These are phyloP conservation scores for Ophiostoma ips DNA, from an alignment of 2,329 filamentous ascomycete species.

Conservation along the genomic window DNA sequence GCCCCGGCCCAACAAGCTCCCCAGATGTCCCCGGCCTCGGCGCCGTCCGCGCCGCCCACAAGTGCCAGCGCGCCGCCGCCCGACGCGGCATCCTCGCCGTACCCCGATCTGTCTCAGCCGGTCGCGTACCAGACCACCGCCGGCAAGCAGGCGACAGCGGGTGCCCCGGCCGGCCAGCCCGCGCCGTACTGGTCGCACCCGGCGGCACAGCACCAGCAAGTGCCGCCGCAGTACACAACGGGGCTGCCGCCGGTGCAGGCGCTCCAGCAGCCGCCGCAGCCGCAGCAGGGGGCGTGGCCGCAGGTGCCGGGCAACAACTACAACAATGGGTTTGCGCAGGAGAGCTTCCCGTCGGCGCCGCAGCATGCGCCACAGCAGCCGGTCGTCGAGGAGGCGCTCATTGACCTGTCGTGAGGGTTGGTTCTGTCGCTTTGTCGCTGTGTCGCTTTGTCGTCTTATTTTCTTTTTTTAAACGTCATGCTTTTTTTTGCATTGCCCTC, in stretches of 20 bases:
- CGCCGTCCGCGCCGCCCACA: neutral
- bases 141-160: neutral
- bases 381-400: conserved; percentile 61
- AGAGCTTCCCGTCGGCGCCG: conserved; percentile 51
- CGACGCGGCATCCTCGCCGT: neutral
- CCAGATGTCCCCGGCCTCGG: neutral
- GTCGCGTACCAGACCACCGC: neutral
- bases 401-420: conserved; percentile 43
- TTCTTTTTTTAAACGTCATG: neutral
- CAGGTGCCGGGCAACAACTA: conserved; percentile 24
- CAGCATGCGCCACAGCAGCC: conserved; percentile 46
- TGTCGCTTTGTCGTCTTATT: neutral
- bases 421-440: neutral
- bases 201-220: conserved; percentile 26
- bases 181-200: conserved; percentile 34
- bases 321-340: conserved; percentile 40
- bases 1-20: neutral
- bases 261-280: conserved; percentile 21
- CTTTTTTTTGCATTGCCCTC: neutral
- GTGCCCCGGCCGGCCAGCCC: conserved; percentile 14
- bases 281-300: conserved; percentile 16
- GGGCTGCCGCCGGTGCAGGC: conserved; percentile 28
- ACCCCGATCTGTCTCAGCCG: neutral
- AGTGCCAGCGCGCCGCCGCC: neutral
- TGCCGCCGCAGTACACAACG: conserved; percentile 17